These are phyloP conservation scores for Magnaporthiopsis incrustans DNA, from an alignment of 2,329 filamentous ascomycete species.

Conservation along the genomic window DNA sequence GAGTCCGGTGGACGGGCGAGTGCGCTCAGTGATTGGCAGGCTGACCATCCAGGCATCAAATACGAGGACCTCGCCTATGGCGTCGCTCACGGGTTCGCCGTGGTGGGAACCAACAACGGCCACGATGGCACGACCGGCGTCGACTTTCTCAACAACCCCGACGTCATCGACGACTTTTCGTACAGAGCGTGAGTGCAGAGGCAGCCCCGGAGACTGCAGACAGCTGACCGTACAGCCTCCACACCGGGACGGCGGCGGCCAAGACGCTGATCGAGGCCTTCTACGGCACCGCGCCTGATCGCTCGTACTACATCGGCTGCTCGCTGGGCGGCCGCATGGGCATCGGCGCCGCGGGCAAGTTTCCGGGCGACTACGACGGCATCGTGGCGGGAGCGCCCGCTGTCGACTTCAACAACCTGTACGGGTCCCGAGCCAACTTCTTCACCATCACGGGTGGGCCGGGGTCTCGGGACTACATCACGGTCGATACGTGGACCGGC, in stretches of 20 bases:
- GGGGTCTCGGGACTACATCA: slow-evolving; percentile 8
- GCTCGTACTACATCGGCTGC: slow-evolving; percentile 50
- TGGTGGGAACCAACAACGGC: slow-evolving; percentile 41
- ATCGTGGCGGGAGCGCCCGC: slow-evolving; percentile 41
- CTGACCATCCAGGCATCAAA: slow-evolving; percentile 24
- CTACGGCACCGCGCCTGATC: slow-evolving; percentile 31
- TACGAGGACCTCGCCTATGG: slow-evolving; percentile 39
- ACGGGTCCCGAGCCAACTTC: slow-evolving; percentile 32
- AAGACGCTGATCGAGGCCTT: slow-evolving; percentile 39
- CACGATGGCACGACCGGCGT: slow-evolving; percentile 34
- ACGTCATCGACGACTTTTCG: slow-evolving; percentile 27
- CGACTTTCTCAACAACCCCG: slow-evolving; percentile 26
- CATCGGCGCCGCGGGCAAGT: slow-evolving; percentile 42
- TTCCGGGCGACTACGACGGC: slow-evolving; percentile 50
- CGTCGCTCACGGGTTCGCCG: slow-evolving; percentile 33
- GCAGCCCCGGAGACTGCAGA: not conserved
- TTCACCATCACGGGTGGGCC: slow-evolving; percentile 29
- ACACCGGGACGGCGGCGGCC: slow-evolving; percentile 38
- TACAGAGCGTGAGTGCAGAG: slow-evolving; percentile 19
- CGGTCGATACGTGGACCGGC: slow-evolving; percentile 6
- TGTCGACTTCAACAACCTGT: slow-evolving; percentile 25
- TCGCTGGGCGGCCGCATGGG: slow-evolving; percentile 53
- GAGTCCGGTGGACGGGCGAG: too few relatives aligned
- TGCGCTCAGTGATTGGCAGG: too few relatives aligned
- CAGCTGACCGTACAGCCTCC: slow-evolving; percentile 19